Percentiles rank a stretch among this genome's conserved stretches.
Evolutionary conservation across 2,329 filamentous ascomycete species (phyloP).

Genomic region (Pestalotiopsis sp.): DNA sequence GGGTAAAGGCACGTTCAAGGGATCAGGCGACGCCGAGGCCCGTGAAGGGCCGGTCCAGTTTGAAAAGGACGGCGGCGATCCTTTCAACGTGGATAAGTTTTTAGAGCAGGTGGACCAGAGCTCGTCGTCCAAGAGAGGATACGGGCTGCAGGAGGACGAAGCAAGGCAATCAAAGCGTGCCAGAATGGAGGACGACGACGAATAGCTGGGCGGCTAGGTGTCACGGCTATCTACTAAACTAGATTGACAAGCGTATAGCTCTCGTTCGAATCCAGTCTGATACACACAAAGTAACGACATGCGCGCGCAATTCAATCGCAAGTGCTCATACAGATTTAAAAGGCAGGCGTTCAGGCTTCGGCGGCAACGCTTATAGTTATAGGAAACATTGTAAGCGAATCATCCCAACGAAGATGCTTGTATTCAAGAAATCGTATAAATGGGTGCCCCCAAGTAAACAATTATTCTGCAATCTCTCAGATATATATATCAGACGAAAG

Average conservation of each 20-base stretch:
- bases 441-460: too few relatives aligned
- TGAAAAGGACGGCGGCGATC: constrained; percentile 83
- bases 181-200: constrained; percentile 74
- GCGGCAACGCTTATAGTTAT: too few relatives aligned
- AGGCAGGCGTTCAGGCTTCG: too few relatives aligned
- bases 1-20: constrained; percentile 89
- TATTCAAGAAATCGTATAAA: too few relatives aligned
- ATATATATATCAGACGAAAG: background rate
- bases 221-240: background rate
- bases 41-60: constrained; percentile 95
- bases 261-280: background rate
- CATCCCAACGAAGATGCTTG: too few relatives aligned
- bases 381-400: too few relatives aligned
- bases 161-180: constrained; percentile 70
- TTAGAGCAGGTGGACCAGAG: constrained; percentile 76
- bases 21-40: constrained; percentile 78
- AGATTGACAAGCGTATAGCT: background rate
- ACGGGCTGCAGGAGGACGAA: constrained; percentile 72
- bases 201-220: constrained; percentile 27
- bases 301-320: too few relatives aligned
- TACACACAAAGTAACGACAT: background rate
- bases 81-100: constrained; percentile 94
- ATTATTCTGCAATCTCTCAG: too few relatives aligned
- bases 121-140: constrained; percentile 69
- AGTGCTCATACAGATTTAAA: too few relatives aligned